These are phyloP conservation scores for Biscogniauxia sp. DNA, from an alignment of 2,329 filamentous ascomycete genomes.

Conservation along the genomic window DNA sequence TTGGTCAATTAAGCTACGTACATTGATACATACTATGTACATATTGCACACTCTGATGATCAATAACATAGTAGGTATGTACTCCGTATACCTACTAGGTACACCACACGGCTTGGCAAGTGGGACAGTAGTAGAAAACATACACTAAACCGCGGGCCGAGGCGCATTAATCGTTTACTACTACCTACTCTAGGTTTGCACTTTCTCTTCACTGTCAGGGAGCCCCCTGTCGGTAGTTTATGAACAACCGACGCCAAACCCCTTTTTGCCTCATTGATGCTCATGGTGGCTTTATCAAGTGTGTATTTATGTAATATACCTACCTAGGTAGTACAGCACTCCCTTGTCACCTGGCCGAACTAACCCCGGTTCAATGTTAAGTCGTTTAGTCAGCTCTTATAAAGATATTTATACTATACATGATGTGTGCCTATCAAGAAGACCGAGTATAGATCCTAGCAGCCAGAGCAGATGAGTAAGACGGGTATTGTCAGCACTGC, in stretches of 20 bases:
- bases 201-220: background rate
- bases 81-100: too few relatives aligned
- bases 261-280: background rate
- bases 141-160: background rate
- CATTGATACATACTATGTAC: too few relatives aligned
- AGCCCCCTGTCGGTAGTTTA: slow-evolving; percentile 7
- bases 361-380: background rate
- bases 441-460: background rate
- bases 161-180: background rate
- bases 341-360: background rate
- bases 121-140: background rate
- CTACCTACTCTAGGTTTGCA: too few relatives aligned
- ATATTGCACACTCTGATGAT: background rate
- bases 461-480: background rate
- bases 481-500: too few relatives aligned
- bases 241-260: slow-evolving; percentile 9
- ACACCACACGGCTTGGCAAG: background rate
- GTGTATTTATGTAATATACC: background rate
- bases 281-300: background rate
- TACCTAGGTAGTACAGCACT: background rate
- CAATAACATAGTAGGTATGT: background rate
- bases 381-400: background rate
- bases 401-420: background rate
- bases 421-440: background rate
- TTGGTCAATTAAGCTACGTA: background rate